Base-by-base conservation (phyloP, 2,329 filamentous ascomycete genomes). In the Sphaerulina populicola region DNA sequence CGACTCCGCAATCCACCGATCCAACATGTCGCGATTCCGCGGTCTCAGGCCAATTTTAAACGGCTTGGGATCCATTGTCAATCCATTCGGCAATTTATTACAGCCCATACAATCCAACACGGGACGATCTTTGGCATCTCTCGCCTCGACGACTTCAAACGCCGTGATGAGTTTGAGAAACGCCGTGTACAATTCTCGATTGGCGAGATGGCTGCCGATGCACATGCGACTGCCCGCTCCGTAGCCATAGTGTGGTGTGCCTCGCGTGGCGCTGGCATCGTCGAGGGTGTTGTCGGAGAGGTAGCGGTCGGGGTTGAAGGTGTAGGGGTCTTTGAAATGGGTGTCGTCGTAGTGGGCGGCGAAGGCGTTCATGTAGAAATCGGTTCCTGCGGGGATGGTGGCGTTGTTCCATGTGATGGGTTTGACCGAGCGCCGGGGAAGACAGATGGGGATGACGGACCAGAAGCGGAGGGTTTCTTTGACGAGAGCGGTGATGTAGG, bases 301-400 rank as follows among this genome's bases (percentile, higher is more conserved):
- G 62, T 84, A 89, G 23, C 85, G 78, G 57, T 88, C 84, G 0
- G 85, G 82, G n/a, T 80, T 72, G 65, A 89, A 88, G 6, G 71
- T 68, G 27, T 75, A 56, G 0, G 85, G 78, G 27, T 79, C 66
- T 56, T 80, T 78, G 72, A 87, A 89, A 63, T 87, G 84, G 0
- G 69, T 66, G 4, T 76, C 73, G 62, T 89, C 86, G 66, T 86
- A 87, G 67, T 89, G 77, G 23, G 84, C 85, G 1, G 82, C 83
- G 67, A 83, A 88, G 8, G 85, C 82, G 61, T 89, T 73, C 85
- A 91, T 84, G 69, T 89, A 88, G 60, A 91, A 88, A 1, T 83
- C 87, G 0, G 84, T 89, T 1, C 85, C 84, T 0, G 85, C 77
- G 0, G 87, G 87, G 35, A 93, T 86, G 1, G 76, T 70, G 0